Conservation (phyloP, 208 protist genomes). For the Angomonas ambiguus region DNA sequence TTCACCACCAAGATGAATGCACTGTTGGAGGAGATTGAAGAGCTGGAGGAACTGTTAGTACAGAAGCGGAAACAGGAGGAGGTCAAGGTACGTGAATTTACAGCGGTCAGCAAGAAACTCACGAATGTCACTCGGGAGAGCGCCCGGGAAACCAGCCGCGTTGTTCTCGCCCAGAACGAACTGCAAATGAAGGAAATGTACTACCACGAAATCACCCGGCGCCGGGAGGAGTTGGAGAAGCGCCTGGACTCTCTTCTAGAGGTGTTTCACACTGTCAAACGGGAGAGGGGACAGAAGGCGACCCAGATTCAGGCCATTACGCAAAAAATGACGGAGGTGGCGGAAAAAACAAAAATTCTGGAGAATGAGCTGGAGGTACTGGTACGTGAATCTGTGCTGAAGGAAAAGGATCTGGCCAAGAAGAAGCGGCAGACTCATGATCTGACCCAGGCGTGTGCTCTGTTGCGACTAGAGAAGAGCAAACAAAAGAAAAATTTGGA, state of each 20-base stretch:
- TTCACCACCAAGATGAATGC: constrained; percentile 49
- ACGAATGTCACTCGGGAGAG: constrained; percentile 87
- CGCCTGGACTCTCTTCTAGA: constrained; percentile 69
- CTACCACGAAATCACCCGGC: constrained; percentile 27
- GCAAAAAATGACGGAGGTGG: constrained; percentile 92
- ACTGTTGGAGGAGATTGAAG: constrained; percentile 48
- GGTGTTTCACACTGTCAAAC: constrained; percentile 90
- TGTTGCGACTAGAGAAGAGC: constrained; percentile 84
- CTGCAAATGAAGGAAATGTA: constrained; percentile 80
- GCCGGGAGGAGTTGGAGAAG: constrained; percentile 65
- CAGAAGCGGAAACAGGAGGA: constrained; percentile 61
- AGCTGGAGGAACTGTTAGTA: constrained; percentile 72
- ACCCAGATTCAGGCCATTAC: constrained; percentile 91
- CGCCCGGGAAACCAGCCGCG: constrained; percentile 66
- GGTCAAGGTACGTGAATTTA: constrained; percentile 62
- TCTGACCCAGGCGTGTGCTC: constrained; percentile 52
- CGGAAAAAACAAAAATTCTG: constrained; percentile 95
- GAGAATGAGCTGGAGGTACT: constrained; percentile 93
- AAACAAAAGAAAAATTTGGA: constrained; percentile 69
- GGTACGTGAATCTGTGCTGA: constrained; percentile 78
- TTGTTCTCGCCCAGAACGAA: constrained; percentile 82
- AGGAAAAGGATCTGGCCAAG: constrained; percentile 84
- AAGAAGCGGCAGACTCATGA: constrained; percentile 81
- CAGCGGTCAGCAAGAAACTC: constrained; percentile 54
- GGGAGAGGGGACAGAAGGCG: constrained; percentile 90